A percentile compares a stretch with the other conserved stretches of the same genome.
Conservation (phyloP, 495 filamentous ascomycete species). For the Daldinia loculata region DNA sequence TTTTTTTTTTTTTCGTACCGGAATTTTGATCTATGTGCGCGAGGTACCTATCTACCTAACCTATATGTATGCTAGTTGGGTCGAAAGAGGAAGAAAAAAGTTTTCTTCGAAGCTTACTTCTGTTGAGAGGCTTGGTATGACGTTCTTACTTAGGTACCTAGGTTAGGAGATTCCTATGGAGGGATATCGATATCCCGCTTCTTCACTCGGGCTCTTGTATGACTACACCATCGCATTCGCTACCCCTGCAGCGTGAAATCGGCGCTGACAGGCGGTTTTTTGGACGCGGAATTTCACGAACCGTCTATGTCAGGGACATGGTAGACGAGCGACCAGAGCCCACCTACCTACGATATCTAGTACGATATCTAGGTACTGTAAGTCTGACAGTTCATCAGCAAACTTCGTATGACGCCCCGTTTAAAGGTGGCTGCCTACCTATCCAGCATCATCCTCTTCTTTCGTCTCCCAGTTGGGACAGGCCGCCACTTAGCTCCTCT, state of each 20-base stretch:
- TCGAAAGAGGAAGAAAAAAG: neutral
- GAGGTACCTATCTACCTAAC: neutral
- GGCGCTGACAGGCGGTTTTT: neutral
- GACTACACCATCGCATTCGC: neutral
- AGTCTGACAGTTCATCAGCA: neutral
- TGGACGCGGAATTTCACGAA: neutral
- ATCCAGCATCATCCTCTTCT: neutral
- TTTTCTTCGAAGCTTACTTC: neutral
- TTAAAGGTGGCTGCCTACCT: too few relatives aligned
- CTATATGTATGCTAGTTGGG: neutral
- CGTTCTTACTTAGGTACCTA: neutral
- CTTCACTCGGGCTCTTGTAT: neutral
- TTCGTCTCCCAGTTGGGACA: constrained; percentile 4
- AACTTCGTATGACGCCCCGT: neutral
- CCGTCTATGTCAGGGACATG: neutral
- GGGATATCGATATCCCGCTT: neutral
- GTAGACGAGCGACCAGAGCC: neutral
- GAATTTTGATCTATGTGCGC: too few relatives aligned
- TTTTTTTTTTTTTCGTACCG: neutral
- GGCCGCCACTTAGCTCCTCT: constrained; percentile 1
- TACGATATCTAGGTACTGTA: neutral
- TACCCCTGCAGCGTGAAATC: constrained; percentile 1
- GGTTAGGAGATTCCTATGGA: too few relatives aligned
- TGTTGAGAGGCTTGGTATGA: neutral
- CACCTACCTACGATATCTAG: neutral